Evolutionary conservation across 2,329 filamentous ascomycete genomes (phyloP), one percentile per base, ranked within the genome.

Genomic region (Lasiodiplodia gonubiensis): DNA sequence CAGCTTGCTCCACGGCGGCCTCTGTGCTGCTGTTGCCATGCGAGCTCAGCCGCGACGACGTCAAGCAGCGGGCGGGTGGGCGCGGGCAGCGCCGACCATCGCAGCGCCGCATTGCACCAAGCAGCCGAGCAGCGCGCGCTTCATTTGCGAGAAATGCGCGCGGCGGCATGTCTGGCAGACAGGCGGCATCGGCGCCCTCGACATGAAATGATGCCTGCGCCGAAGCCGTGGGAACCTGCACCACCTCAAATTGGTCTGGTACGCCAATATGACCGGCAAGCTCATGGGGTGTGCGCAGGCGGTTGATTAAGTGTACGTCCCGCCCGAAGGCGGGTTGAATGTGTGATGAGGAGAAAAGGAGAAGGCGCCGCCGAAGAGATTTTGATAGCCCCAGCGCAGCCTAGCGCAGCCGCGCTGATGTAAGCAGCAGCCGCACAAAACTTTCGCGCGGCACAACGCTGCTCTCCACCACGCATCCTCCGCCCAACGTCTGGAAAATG

Each of bases 251-350:
- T 78, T 73, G 67, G 69, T 80, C 75, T 80, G 73, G 78, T 76
- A 78, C 80, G 77, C 75, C 80, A 81, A 81, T 81, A 80, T 81
- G 80, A 81, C 79, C 74, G 78, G 74, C 78, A 76, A 77, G 74
- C 76, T 74, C 75, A 79, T 78, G 64, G 64, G 25, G 65, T 72
- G 65, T 66, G 70, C 75, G 53, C 72, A 75, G 75, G 77, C 78
- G 78, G 78, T 81, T 81, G 80, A 81, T 81, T 81, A 80, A 79
- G 78, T 78, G 79, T 78, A 74, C 79, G 70, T 67, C 6, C 55
- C 53, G 48, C 48, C 59, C 49, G 37, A 69, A 64, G 30, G 35
- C 72, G 70, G 75, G 77, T 76, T 79, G 76, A 80, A 79, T 78
- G 76, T 80, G 77, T 81, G 77, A 70, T 75, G 70, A 74, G 54